These are phyloP conservation scores for Ophiosphaerella korrae DNA, from an alignment of 2,329 filamentous ascomycete species.

Conservation along the genomic window DNA sequence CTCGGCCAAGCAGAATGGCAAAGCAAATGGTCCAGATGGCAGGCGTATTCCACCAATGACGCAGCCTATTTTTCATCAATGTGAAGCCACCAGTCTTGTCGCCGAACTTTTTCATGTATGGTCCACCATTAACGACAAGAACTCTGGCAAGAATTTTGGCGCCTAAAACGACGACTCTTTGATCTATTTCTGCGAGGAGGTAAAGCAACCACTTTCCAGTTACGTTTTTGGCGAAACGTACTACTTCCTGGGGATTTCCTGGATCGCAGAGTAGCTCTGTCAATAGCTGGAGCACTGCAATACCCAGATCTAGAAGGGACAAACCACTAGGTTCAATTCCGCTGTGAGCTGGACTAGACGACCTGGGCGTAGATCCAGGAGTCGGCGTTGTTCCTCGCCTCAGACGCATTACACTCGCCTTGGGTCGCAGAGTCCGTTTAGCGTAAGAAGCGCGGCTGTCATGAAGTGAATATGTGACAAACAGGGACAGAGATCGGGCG, in stretches of 20 bases:
- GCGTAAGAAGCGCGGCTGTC: conserved; percentile 55
- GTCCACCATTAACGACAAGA: conserved; percentile 78
- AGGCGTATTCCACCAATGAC: conserved; percentile 85
- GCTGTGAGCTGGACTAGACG: conserved; percentile 36
- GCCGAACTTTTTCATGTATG: conserved; percentile 84
- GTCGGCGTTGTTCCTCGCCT: conserved; percentile 35
- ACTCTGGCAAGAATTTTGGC: conserved; percentile 83
- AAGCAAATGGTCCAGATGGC: conserved; percentile 88
- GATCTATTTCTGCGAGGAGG: conserved; percentile 83
- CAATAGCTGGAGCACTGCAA: conserved; percentile 77
- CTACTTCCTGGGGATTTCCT: conserved; percentile 69
- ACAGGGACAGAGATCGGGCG: conserved; percentile 83
- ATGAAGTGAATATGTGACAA: conserved; percentile 91
- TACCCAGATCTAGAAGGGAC: conserved; percentile 72
- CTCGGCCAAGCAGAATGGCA: conserved; percentile 83
- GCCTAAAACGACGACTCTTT: conserved; percentile 79
- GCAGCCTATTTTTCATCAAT: conserved; percentile 81
- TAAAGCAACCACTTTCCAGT: conserved; percentile 98
- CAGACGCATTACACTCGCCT: conserved; percentile 40
- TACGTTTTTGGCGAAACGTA: conserved; percentile 90
- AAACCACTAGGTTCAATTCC: conserved; percentile 33
- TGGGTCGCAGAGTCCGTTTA: conserved; percentile 41
- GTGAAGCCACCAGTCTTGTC: conserved; percentile 86
- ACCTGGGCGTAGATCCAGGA: conserved; percentile 37
- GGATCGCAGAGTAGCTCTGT: conserved; percentile 77